phyloP scores from a whole-genome alignment of 1,284 basidiomycete genomes.

The Phellopilus nigrolimitatus region DNA sequence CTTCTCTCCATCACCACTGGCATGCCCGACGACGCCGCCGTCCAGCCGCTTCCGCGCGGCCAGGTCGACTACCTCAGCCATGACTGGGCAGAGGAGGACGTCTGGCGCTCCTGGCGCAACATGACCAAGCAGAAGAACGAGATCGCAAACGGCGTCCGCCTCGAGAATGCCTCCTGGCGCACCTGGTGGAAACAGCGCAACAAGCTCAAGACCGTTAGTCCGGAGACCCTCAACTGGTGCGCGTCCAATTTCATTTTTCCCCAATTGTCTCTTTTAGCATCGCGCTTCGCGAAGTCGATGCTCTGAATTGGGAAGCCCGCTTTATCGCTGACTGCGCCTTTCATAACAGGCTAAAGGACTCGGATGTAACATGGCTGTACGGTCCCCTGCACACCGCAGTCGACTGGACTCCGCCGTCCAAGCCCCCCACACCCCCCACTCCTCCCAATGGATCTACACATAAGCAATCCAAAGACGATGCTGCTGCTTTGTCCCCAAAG shows the following conservation, averaged over 20 bases:
- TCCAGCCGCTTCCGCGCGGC: slow-evolving; percentile 59
- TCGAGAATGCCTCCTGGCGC: slow-evolving; percentile 98
- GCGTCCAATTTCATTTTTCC: slow-evolving; percentile 32
- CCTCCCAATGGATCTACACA: slow-evolving; percentile 24
- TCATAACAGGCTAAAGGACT: slow-evolving; percentile 95
- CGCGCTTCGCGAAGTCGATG: too few species aligned
- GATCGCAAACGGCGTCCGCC: slow-evolving; percentile 90
- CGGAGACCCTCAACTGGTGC: slow-evolving; percentile 98
- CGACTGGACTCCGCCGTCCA: slow-evolving; percentile 62
- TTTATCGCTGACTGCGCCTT: slow-evolving; percentile 17
- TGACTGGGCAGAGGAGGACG: slow-evolving; percentile 94
- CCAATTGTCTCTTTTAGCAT: too few species aligned
- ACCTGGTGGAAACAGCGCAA: slow-evolving; percentile 99
- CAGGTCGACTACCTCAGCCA: slow-evolving; percentile 89
- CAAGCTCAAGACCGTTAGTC: slow-evolving; percentile 91
- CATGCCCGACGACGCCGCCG: slow-evolving; percentile 57
- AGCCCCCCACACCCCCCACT: slow-evolving; percentile 30
- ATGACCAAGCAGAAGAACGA: slow-evolving; percentile 99
- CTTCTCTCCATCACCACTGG: slow-evolving; percentile 57
- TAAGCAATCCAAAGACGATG: not conserved
- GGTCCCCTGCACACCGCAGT: slow-evolving; percentile 92
- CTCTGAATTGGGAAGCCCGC: too few species aligned
- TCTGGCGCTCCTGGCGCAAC: slow-evolving; percentile 96
- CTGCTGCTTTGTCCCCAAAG: too few species aligned
- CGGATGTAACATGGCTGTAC: slow-evolving; percentile 98